phyloP scores from a whole-genome alignment of 2,329 filamentous ascomycete species.

The Aspergillus caelatus region DNA sequence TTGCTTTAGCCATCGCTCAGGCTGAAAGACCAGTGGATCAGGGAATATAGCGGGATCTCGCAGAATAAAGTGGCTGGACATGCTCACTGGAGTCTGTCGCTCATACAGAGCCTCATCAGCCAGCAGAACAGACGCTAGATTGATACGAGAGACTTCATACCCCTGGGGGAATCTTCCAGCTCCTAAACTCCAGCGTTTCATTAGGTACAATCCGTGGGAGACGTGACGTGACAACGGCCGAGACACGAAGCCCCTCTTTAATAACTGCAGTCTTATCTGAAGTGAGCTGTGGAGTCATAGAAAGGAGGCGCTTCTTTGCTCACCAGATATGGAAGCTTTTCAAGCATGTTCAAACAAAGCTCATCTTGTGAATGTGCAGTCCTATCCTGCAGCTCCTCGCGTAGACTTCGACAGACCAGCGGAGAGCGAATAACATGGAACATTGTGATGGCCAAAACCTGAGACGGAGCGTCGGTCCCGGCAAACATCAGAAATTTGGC shows the following conservation, averaged over 20 bases:
- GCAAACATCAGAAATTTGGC: conserved; percentile 21
- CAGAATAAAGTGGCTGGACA: conserved; percentile 24
- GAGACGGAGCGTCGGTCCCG: conserved; percentile 19
- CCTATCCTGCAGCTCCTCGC: conserved; percentile 9
- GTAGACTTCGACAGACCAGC: conserved; percentile 6
- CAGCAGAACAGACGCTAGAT: background rate
- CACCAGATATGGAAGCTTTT: conserved; percentile 18
- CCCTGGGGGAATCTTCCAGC: conserved; percentile 24
- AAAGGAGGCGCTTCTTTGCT: background rate
- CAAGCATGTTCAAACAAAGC: conserved; percentile 1
- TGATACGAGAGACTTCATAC: conserved; percentile 8
- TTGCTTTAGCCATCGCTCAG: conserved; percentile 35
- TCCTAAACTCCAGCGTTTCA: conserved; percentile 15
- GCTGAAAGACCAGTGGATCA: conserved; percentile 29
- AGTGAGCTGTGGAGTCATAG: background rate
- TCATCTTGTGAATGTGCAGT: background rate
- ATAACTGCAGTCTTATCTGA: conserved; percentile 26
- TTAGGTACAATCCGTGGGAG: conserved; percentile 23
- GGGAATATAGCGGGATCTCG: conserved; percentile 33
- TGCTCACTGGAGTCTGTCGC: conserved; percentile 22
- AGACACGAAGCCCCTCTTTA: conserved; percentile 32
- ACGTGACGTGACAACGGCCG: conserved; percentile 21
- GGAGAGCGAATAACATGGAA: conserved; percentile 20
- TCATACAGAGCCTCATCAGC: background rate
- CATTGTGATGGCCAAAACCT: conserved; percentile 18